Percentiles rank a stretch among this genome's conserved stretches.
These are phyloP conservation scores for Penicillium bialowiezense DNA, from an alignment of 495 filamentous ascomycete species.

Conservation along the genomic window DNA sequence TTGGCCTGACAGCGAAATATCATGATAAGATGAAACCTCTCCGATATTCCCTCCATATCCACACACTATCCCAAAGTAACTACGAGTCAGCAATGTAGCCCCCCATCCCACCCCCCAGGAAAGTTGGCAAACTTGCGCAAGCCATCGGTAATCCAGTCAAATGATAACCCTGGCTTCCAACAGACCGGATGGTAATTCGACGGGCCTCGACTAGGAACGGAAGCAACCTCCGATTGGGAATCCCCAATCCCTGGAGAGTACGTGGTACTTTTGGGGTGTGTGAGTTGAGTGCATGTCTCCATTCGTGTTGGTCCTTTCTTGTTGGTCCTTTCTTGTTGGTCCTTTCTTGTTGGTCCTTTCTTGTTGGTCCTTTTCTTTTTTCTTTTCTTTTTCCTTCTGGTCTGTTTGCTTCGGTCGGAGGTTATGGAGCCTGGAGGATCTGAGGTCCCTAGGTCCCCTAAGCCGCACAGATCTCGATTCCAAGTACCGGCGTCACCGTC, in stretches of 20 bases:
- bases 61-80: neutral
- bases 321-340: no score
- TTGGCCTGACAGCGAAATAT: conserved; percentile 29
- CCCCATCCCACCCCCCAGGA: neutral
- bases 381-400: no score
- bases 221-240: neutral
- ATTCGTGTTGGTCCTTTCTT: no score
- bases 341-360: no score
- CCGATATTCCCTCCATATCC: no score
- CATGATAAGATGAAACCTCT: conserved; percentile 20
- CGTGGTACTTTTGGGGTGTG: no score
- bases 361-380: neutral
- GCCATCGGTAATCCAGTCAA: neutral
- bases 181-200: neutral
- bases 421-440: no score
- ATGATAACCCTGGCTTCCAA: neutral
- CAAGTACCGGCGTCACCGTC: no score
- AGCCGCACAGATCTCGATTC: conserved; percentile 1
- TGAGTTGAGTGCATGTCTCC: no score
- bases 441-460: neutral
- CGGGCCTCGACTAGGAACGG: neutral
- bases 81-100: no score
- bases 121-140: neutral
- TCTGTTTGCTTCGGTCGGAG: no score
- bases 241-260: no score